Base-by-base conservation (phyloP, 495 filamentous ascomycete genomes). In the Penicilliopsis zonata region DNA sequence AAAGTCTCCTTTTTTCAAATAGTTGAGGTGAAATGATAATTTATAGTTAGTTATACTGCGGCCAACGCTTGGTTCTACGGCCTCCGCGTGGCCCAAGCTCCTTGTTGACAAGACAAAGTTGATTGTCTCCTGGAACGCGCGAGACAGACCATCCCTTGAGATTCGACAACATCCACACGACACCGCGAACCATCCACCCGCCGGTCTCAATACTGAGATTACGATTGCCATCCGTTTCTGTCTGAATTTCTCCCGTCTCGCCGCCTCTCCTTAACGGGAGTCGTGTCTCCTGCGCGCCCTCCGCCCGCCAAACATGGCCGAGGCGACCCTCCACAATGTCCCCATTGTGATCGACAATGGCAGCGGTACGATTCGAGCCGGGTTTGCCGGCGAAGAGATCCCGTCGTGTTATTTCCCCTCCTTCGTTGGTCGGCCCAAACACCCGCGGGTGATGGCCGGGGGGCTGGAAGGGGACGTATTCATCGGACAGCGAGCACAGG, bases 311-410 rank as follows among this genome's bases (percentile, higher is more conserved):
- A 52, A 48, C 55, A 86, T 87, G 81, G 67, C 76, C 30, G 85
- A 93, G 56, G 59, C 61, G 31, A 80, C 78, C 39, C 78, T 94
- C 33, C 87, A 88, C 65, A 96, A 96, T 63, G 87, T 86, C 41
- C 86, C 90, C 31, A 92, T 99, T 47, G 92, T 99, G 45, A 81
- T 99, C 44, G 92, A 96, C 75, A 99, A 96, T 66, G 92, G 90
- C 55, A 94, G 84, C 37, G 90, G 92, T 25, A 99, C 90, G 2
- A 96, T 99, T 46, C 75, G 93, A 50, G 90, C 90, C 30, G 90
- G 90, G 9, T 99, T 96, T 46, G 90, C 92, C 13, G 90, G 92
- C 32, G 86, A 94, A 44, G 92, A 96, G 43, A 65, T 86, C 20
- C 90, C 90, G 2, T 94, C 94, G 65, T 92, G 82, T 64, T 85